phyloP scores from a whole-genome alignment of 768 basidiomycete genomes.

The Lentinula lateritia region DNA sequence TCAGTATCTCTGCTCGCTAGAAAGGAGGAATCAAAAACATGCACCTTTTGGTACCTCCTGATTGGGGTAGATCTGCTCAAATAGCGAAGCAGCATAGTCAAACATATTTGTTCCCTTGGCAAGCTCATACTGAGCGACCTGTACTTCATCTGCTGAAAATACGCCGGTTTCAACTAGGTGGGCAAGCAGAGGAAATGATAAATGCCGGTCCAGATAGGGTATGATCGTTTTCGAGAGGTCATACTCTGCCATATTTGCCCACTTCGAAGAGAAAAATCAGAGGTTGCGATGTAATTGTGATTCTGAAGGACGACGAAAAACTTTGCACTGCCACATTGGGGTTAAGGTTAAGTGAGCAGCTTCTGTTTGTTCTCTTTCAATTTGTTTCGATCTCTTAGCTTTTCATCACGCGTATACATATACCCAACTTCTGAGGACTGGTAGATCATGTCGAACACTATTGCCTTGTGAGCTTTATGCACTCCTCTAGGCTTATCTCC shows the following conservation, averaged over 20 bases:
- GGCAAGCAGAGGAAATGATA: constrained; percentile 87
- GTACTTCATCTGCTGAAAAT: constrained; percentile 77
- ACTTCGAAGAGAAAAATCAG: too few relatives aligned
- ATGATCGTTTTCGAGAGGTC: constrained; percentile 90
- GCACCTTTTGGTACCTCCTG: constrained; percentile 64
- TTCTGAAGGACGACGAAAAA: neutral
- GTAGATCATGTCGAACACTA: constrained; percentile 44
- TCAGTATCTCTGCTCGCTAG: neutral
- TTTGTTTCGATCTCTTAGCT: neutral
- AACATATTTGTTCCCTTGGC: constrained; percentile 98
- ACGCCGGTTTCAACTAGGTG: constrained; percentile 74
- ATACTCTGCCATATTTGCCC: constrained; percentile 50
- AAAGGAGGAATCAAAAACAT: constrained; percentile 12
- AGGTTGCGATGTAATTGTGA: too few relatives aligned
- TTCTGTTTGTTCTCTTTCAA: neutral
- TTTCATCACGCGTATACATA: neutral
- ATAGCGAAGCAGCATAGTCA: constrained; percentile 82
- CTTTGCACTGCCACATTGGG: neutral
- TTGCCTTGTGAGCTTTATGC: constrained; percentile 32
- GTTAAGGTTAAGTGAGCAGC: neutral
- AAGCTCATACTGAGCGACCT: constrained; percentile 92
- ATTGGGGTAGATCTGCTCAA: constrained; percentile 72
- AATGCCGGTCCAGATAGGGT: constrained; percentile 90
- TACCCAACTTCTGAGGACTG: neutral
- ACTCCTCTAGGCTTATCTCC: neutral